Percentiles rank a stretch among this genome's conserved stretches.
phyloP scores from a whole-genome alignment of 164 flowering plant genomes.

The Liriodendron chinense region DNA sequence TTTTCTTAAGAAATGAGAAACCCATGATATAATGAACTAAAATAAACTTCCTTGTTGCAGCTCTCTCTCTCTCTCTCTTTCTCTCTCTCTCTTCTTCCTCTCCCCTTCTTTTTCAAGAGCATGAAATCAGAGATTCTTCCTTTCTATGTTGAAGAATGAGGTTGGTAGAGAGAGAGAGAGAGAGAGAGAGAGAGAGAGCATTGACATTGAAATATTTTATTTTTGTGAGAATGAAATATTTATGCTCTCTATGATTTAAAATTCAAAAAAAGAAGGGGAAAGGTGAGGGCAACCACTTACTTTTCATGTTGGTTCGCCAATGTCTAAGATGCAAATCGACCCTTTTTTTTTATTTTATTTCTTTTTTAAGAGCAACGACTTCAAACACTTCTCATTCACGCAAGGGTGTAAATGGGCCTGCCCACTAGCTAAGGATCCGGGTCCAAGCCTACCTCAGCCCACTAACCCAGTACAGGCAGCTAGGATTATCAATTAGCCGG shows the following conservation, averaged over 20 bases:
- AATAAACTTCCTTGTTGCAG: too few relatives aligned
- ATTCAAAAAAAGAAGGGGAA: conserved; percentile 41
- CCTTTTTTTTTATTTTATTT: background rate
- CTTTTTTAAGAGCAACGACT: conserved; percentile 53
- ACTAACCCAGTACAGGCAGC: too few relatives aligned
- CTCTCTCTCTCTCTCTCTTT: background rate
- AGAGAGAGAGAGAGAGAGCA: background rate
- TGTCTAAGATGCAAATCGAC: too few relatives aligned
- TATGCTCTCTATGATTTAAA: conserved; percentile 33
- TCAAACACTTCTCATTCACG: conserved; percentile 35
- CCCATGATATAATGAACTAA: conserved; percentile 24
- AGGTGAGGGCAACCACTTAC: conserved; percentile 45
- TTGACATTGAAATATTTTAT: conserved; percentile 4
- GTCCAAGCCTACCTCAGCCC: background rate
- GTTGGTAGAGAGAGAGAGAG: conserved; percentile 17
- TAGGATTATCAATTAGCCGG: too few relatives aligned
- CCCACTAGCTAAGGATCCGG: too few relatives aligned
- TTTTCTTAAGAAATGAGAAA: conserved; percentile 31
- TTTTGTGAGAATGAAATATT: conserved; percentile 8
- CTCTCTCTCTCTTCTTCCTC: background rate
- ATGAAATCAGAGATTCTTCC: conserved; percentile 12
- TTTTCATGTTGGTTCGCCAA: too few relatives aligned
- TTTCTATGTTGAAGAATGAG: conserved; percentile 13
- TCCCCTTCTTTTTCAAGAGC: too few relatives aligned
- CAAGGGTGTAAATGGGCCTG: background rate